phyloP scores from a whole-genome alignment of 352 stramenopile species.

The Phytophthora tubulina region DNA sequence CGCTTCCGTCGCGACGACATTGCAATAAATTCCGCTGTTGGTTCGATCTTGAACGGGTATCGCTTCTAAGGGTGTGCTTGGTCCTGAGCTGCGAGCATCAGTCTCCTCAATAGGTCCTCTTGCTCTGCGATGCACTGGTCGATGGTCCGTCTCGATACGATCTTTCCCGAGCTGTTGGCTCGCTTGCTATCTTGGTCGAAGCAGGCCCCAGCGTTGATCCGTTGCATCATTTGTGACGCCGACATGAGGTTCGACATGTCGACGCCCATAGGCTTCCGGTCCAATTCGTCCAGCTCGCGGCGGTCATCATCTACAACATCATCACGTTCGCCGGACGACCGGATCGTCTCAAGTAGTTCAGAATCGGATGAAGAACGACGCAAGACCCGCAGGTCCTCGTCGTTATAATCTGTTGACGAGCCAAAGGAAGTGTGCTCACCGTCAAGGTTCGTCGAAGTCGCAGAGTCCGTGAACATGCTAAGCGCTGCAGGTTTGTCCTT shows the following conservation, averaged over 20 bases:
- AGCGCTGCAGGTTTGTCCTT: constrained; percentile 10
- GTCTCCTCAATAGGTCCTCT: constrained; percentile 38
- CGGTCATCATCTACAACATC: constrained; percentile 33
- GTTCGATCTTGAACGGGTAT: constrained; percentile 20
- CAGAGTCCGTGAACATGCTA: constrained; percentile 30
- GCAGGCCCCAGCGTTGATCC: constrained; percentile 30
- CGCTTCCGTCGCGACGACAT: constrained; percentile 2
- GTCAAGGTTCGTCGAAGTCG: constrained; percentile 34
- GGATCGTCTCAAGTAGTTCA: constrained; percentile 44
- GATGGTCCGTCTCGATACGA: constrained; percentile 30
- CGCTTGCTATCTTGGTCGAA: constrained; percentile 22
- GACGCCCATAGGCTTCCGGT: constrained; percentile 21
- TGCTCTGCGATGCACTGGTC: constrained; percentile 46
- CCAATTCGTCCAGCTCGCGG: constrained; percentile 16
- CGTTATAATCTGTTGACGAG: constrained; percentile 16
- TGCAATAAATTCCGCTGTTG: constrained; percentile 5
- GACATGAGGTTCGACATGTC: constrained; percentile 44
- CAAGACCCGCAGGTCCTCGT: constrained; percentile 18
- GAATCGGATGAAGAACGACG: constrained; percentile 33
- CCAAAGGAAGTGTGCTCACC: constrained; percentile 32
- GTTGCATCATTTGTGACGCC: constrained; percentile 36
- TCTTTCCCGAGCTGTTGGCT: constrained; percentile 1
- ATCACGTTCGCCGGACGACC: constrained; percentile 35
- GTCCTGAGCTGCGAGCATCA: constrained; percentile 40
- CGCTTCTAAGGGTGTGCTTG: constrained; percentile 7